Percentiles rank a stretch among this genome's conserved stretches.
These are phyloP conservation scores for Dichotomocladium elegans DNA, from an alignment of 371 early-diverging fungal genomes.

Conservation along the genomic window DNA sequence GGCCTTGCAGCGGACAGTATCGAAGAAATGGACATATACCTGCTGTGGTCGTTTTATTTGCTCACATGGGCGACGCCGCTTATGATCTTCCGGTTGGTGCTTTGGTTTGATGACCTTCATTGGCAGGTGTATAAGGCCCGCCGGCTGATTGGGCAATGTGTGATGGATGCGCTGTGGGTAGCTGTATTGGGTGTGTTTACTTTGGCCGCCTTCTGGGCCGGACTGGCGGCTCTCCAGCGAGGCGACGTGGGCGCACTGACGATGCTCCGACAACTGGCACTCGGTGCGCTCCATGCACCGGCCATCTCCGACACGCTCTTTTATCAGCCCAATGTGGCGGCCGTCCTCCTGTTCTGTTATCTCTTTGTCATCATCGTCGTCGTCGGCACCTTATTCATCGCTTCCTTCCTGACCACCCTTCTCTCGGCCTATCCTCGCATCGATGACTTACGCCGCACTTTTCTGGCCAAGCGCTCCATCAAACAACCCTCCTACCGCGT, in stretches of 20 bases:
- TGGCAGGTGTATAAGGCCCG: conserved; percentile 28
- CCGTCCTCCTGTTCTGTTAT: conserved; percentile 27
- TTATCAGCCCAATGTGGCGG: conserved; percentile 29
- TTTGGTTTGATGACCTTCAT: conserved; percentile 19
- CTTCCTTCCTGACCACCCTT: conserved; percentile 37
- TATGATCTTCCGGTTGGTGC: conserved; percentile 31
- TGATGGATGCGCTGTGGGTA: conserved; percentile 30
- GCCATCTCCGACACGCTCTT: conserved; percentile 31
- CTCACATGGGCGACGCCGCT: conserved; percentile 33
- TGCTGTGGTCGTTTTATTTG: conserved; percentile 19
- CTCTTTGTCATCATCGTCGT: conserved; percentile 29
- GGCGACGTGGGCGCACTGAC: conserved; percentile 22
- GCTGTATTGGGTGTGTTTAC: conserved; percentile 14
- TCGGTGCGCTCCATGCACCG: conserved; percentile 46
- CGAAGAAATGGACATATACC: conserved; percentile 4
- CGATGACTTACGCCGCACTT: conserved; percentile 15
- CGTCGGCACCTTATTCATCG: conserved; percentile 24
- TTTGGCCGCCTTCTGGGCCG: conserved; percentile 35
- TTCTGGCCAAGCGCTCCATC: conserved; percentile 12
- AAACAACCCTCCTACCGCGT: conserved; percentile 12
- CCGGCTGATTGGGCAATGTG: conserved; percentile 24
- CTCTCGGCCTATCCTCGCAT: conserved; percentile 16
- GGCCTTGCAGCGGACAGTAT: conserved; percentile 11
- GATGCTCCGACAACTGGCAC: conserved; percentile 25
- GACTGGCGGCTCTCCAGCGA: conserved; percentile 33